Conservation (phyloP, 345 rosid species). For the Salix udensis region DNA sequence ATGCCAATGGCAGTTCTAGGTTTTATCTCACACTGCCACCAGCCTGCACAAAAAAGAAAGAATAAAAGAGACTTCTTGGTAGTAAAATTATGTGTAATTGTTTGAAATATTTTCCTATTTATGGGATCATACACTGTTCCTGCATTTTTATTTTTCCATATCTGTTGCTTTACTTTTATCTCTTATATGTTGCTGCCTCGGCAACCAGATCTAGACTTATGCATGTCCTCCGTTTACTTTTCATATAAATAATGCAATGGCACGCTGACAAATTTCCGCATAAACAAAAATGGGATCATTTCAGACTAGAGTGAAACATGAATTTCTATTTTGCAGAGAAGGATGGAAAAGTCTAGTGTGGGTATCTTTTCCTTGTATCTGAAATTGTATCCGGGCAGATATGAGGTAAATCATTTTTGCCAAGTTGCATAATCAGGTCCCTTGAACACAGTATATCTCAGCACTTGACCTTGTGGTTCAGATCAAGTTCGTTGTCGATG, state of each 20-base stretch:
- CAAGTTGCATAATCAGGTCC: not conserved
- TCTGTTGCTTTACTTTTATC: not conserved
- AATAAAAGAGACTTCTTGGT: not conserved
- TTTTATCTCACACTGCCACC: not conserved
- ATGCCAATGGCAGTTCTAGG: not conserved
- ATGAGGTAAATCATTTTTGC: conserved; percentile 50
- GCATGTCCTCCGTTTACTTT: not conserved
- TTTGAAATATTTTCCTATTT: not conserved
- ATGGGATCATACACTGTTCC: not conserved
- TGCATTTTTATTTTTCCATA: not conserved
- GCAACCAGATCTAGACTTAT: not conserved
- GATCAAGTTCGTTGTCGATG: conserved; percentile 93
- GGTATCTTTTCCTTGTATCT: conserved; percentile 63
- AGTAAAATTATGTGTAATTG: not conserved
- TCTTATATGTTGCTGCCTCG: not conserved
- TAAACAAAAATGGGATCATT: not conserved
- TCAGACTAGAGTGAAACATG: not conserved
- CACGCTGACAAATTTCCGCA: not conserved
- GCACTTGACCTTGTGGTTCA: conserved; percentile 25
- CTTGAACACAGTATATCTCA: not conserved
- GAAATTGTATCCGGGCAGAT: conserved; percentile 83
- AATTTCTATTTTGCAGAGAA: conserved; percentile 49
- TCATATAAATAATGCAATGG: not conserved
- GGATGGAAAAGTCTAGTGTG: conserved; percentile 70
- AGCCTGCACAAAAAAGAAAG: not conserved